Percentiles rank a stretch among this genome's conserved stretches.
phyloP scores from a whole-genome alignment of 306 rosid genomes.

The Urtica urens region DNA sequence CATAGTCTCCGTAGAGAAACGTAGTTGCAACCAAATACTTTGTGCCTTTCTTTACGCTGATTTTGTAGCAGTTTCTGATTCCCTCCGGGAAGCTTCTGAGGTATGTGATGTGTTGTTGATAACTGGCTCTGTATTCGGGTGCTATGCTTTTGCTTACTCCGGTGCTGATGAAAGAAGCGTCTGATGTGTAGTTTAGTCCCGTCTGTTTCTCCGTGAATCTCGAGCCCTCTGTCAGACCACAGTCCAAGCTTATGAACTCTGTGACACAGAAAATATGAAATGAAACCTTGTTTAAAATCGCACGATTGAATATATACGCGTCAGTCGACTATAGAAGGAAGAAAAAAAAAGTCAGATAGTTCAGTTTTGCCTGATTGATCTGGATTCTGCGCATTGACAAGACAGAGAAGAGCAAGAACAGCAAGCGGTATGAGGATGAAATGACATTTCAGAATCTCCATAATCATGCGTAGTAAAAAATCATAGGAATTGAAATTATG shows the following conservation, averaged over 20 bases:
- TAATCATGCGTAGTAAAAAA: no score
- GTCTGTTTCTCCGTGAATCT: conserved; percentile 12
- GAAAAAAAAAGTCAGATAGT: no score
- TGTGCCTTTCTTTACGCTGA: conserved; percentile 18
- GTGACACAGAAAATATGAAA: neutral
- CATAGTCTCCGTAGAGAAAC: conserved; percentile 43
- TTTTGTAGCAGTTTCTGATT: conserved; percentile 39
- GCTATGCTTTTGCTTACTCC: conserved; percentile 12
- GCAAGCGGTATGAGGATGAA: no score
- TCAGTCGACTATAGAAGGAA: neutral
- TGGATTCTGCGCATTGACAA: no score
- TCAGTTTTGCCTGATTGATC: conserved; percentile 4
- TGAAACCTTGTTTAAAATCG: neutral
- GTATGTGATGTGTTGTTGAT: conserved; percentile 13
- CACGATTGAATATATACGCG: no score
- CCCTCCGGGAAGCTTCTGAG: conserved; percentile 47
- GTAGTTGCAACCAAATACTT: conserved; percentile 27
- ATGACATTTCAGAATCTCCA: neutral
- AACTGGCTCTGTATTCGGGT: neutral
- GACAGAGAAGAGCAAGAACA: no score
- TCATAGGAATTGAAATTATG: no score
- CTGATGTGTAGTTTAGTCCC: conserved; percentile 13
- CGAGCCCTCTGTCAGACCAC: conserved; percentile 16
- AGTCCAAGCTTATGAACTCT: conserved; percentile 16
- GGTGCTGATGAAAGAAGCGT: conserved; percentile 3